Evolutionary conservation across 805 yeast species (phyloP).

Genomic region (Wickerhamiella cacticola): DNA sequence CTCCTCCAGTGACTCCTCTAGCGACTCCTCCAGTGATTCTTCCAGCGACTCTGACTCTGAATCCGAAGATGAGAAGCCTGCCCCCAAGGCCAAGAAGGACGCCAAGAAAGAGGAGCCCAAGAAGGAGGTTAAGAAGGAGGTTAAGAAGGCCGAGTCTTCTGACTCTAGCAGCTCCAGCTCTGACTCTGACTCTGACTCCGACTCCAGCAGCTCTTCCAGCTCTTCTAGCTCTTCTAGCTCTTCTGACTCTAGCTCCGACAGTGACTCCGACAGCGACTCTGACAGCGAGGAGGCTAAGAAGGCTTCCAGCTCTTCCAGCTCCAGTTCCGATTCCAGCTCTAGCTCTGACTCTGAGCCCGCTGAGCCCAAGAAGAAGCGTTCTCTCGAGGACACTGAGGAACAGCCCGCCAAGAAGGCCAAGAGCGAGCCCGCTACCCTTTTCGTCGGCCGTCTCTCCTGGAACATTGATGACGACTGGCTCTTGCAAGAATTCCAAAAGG

Average conservation of each 20-base stretch:
- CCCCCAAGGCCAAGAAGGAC: conserved; percentile 11
- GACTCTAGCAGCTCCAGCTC: conserved; percentile 26
- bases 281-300: conserved; percentile 22
- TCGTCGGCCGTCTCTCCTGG: conserved; percentile 97
- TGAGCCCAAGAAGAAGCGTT: conserved; percentile 29
- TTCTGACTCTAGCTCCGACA: conserved; percentile 5
- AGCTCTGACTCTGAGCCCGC: conserved; percentile 32
- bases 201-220: conserved; percentile 4
- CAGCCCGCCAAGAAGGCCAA: conserved; percentile 38
- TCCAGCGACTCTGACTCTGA: conserved; percentile 24
- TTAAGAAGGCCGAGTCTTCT: conserved; percentile 18
- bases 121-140: conserved; percentile 14
- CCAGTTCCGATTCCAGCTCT: conserved; percentile 25
- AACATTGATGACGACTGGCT: conserved; percentile 93
- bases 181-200: conserved; percentile 19
- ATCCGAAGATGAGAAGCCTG: conserved; percentile 17
- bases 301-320: conserved; percentile 26
- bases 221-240: conserved; percentile 9
- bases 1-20: conserved; percentile 10
- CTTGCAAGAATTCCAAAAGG: conserved; percentile 66
- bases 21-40: conserved; percentile 20
- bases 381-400: conserved; percentile 35
- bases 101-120: conserved; percentile 13
- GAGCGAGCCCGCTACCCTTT: conserved; percentile 70
- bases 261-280: conserved; percentile 20